phyloP scores from a whole-genome alignment of 148 eudicot genomes.

The Bassia scoparia region DNA sequence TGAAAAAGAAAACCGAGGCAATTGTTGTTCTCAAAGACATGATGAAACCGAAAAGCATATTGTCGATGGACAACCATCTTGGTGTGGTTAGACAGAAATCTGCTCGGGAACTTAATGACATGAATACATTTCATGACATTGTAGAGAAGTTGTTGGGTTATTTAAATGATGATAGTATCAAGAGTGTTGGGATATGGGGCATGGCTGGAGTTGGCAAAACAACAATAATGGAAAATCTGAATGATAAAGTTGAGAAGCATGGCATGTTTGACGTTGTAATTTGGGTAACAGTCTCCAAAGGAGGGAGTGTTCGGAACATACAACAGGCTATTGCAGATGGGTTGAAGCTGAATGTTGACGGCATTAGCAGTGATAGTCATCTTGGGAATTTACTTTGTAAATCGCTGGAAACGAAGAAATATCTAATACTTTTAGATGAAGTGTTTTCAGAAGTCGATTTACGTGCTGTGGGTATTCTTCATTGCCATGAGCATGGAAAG shows the following conservation, averaged over 20 bases:
- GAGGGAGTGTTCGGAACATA: constrained; percentile 12
- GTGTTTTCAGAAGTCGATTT: constrained; percentile 22
- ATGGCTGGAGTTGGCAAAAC: constrained; percentile 32
- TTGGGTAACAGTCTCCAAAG: constrained; percentile 22
- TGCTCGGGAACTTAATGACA: not conserved
- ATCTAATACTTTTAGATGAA: constrained; percentile 28
- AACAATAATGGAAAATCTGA: constrained; percentile 20
- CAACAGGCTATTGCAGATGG: constrained; percentile 18
- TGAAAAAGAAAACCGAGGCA: constrained; percentile 4
- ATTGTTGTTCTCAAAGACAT: constrained; percentile 1
- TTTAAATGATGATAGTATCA: constrained; percentile 19
- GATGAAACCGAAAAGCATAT: constrained; percentile 5
- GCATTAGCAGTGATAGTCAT: constrained; percentile 9
- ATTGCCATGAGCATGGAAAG: constrained; percentile 27
- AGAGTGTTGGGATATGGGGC: constrained; percentile 26
- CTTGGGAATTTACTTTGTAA: constrained; percentile 5
- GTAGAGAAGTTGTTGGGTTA: constrained; percentile 17
- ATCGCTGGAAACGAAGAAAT: constrained; percentile 17
- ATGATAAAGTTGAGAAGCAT: constrained; percentile 5
- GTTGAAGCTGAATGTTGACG: constrained; percentile 13
- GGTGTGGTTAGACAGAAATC: not conserved
- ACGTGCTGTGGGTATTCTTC: constrained; percentile 20
- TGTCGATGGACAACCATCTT: not conserved
- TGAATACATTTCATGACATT: constrained; percentile 13
- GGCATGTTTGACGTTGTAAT: constrained; percentile 24